Base-by-base conservation (phyloP, 805 yeast genomes). In the Myxozyma monticola region DNA sequence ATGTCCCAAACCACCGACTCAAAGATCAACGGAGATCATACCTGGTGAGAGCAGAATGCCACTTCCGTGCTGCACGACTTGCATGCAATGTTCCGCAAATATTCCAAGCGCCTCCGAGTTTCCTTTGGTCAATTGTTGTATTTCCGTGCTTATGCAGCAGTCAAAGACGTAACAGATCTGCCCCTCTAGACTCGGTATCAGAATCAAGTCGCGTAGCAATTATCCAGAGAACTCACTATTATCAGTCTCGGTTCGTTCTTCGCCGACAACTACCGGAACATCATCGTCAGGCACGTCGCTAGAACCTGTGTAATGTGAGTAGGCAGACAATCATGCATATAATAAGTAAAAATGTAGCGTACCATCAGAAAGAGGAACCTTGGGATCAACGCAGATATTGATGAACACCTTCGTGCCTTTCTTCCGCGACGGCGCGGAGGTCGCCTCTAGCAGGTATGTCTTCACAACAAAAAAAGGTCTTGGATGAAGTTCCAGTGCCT, bases 71-170 rank as follows among this genome's bases (percentile, higher is more conserved):
- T 88, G 96, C 2, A 86, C 80, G 9, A 89, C 77, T 62, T 88
- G 95, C 35, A 88, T 65, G 61, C 95, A 84, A 85, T 96, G 88
- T 63, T 88, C 96, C 5, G 85, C 77, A 42, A 87, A 64, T 12
- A 88, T 83, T 40, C 80, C 74, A 51, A 80, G 73, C 48, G 88
- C 72, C 43, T 85, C 85, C 1, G 69, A 58, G 56, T 83, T 84
- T 35, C 75, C 60, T 37, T 77, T 72, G 28, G 83, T 75, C 84
- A 90, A 83, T 37, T 71, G 69, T 69, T 83, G 75, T 42, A 89
- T 80, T 30, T 68, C 69, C 7, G 79, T 74, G 63, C 87, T 81
- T 50, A 88, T 77, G 41, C 90, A 81, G 66, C 96, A 89, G 65
- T 89, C 96, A 60, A 80, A 80, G 1, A 87, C 89, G 37, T 76